Evolutionary conservation across 345 rosid genomes (phyloP), one percentile per base, ranked within the genome.

Genomic region (Garcia nutans): DNA sequence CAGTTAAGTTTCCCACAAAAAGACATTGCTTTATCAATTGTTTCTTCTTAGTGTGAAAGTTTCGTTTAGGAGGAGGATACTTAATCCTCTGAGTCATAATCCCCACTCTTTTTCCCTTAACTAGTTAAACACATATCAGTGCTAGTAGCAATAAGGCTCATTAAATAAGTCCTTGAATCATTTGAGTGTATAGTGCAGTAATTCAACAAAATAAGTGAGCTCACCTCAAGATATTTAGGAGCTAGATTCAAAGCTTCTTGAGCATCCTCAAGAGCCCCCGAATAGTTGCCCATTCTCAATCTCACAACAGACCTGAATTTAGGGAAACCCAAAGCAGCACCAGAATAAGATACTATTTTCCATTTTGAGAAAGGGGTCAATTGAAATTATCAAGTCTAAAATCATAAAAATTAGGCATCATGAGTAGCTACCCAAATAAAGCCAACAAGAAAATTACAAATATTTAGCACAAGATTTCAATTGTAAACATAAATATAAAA

Each of bases 231-330:
- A 82, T 81, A 94, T 45, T 69, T 77, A 24, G 97, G 92, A 74
- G 92, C 88, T 73, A 88, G 77, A 20, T 65, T 77, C 60, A 83
- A 70, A 37, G 97, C 89, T 55, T 77, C 83, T 59, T 60, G 85
- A 41, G 89, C 92, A 87, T 92, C 98, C 76, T 92, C 92, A 76
- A 94, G 90, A 77, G 97, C 95, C 41, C 90, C 91, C 31, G 37
- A 47, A 76, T 85, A 79, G 79, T 94, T 78, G 73, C 82, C 82
- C 90, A 86, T 83, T 28, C 82, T 90, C 83, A 91, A 76, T 90
- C 89, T 91, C 37, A 89, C 92, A 72, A 77, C 57, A 60, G 97
- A 80, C 74, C 97, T 92, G 71, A 83, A 76, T 22, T 54, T 49
- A 57, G 60, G 71, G 74, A 68, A 78, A 76, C 23, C 49, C 49